phyloP scores from a whole-genome alignment of 345 rosid species.

The Excoecaria cochinchinensis region DNA sequence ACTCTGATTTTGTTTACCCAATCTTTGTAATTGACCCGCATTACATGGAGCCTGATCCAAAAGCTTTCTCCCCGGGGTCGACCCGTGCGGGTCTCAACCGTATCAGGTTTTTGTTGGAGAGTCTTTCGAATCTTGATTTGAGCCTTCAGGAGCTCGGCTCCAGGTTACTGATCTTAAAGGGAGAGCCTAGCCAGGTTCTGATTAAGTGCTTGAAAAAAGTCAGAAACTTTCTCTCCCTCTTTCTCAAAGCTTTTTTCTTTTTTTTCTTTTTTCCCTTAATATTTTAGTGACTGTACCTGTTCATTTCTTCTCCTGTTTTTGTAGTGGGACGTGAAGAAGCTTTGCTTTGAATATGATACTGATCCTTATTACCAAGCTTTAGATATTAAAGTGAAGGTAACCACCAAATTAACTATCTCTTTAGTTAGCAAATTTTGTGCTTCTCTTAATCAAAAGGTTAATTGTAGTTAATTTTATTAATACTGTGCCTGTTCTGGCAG shows the following conservation, averaged over 20 bases:
- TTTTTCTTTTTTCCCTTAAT: neutral
- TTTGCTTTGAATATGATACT: constrained; percentile 84
- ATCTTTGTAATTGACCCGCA: constrained; percentile 85
- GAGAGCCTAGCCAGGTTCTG: constrained; percentile 64
- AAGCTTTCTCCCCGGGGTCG: constrained; percentile 71
- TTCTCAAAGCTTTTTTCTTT: neutral
- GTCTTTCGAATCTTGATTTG: constrained; percentile 66
- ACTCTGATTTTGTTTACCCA: constrained; percentile 54
- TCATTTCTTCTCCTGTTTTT: constrained; percentile 5
- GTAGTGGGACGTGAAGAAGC: constrained; percentile 75
- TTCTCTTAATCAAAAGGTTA: neutral
- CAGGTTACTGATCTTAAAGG: constrained; percentile 52
- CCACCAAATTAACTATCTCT: neutral
- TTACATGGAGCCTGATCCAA: constrained; percentile 74
- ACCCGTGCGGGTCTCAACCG: constrained; percentile 67
- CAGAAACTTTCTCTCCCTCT: constrained; percentile 5
- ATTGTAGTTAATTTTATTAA: neutral
- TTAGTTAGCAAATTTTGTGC: neutral
- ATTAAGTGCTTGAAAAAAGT: constrained; percentile 78
- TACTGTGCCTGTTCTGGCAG: constrained; percentile 33
- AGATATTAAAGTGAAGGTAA: constrained; percentile 68
- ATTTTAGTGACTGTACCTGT: neutral
- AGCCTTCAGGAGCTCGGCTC: constrained; percentile 65
- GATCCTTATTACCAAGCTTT: constrained; percentile 86
- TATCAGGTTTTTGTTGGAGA: constrained; percentile 77